Evolutionary conservation across 176 grass and related monocot species (phyloP).

Genomic region (Chloris gayana): DNA sequence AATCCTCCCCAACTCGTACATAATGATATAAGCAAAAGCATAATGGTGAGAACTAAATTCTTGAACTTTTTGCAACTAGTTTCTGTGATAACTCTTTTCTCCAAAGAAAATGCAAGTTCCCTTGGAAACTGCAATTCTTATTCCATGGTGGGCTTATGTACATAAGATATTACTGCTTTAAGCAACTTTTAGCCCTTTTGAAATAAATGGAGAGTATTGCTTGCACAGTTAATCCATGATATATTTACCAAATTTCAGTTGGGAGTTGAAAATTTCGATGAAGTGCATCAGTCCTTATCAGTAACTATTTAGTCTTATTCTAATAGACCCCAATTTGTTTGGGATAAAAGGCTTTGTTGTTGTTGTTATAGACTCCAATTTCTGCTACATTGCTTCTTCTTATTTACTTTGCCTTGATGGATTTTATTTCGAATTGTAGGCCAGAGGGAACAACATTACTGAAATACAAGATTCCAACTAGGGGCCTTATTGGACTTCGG

Average conservation of each 20-base stretch:
- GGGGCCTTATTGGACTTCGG: constrained; percentile 92
- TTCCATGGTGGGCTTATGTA: neutral
- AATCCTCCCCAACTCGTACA: neutral
- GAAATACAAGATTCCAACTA: constrained; percentile 96
- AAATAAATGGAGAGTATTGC: neutral
- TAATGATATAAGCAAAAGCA: neutral
- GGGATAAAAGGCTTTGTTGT: no score
- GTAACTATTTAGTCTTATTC: neutral
- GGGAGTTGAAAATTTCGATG: neutral
- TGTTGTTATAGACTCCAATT: no score
- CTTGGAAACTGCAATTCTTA: neutral
- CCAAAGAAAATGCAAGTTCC: neutral
- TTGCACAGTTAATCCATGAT: neutral
- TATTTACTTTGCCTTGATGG: constrained; percentile 32
- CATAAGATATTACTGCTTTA: neutral
- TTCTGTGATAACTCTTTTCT: neutral
- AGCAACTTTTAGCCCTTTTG: neutral
- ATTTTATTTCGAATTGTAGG: constrained; percentile 50
- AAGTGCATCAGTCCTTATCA: neutral
- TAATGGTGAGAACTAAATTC: neutral
- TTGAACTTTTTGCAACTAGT: neutral
- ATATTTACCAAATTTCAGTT: neutral
- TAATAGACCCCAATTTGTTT: neutral
- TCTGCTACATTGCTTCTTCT: neutral
- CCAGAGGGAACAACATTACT: constrained; percentile 76